A percentile compares a stretch with the other conserved stretches of the same genome.
phyloP scores from a whole-genome alignment of 352 stramenopile species.

The Phytophthora constricta region DNA sequence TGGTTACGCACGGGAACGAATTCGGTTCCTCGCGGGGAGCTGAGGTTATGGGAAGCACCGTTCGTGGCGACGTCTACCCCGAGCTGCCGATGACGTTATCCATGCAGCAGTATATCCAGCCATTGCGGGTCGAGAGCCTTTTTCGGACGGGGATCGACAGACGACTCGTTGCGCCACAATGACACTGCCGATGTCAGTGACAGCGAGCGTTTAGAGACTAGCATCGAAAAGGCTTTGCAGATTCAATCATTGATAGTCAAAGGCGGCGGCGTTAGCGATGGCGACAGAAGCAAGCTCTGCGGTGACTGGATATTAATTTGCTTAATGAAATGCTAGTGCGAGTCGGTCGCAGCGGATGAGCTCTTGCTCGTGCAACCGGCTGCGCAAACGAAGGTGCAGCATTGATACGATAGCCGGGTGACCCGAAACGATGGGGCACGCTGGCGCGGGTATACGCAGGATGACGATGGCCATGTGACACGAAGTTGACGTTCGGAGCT shows the following conservation, averaged over 20 bases:
- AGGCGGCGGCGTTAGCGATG: not conserved
- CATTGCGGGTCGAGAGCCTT: constrained; percentile 2
- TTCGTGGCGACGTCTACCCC: not conserved
- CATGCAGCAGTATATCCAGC: constrained; percentile 4
- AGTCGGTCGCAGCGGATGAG: not conserved
- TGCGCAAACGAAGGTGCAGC: not conserved
- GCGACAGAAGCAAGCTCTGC: not conserved
- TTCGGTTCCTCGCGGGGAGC: not conserved
- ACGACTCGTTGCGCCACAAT: not conserved
- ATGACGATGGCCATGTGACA: not conserved
- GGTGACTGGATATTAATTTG: not conserved
- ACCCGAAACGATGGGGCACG: constrained; percentile 1
- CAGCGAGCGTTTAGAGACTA: not conserved
- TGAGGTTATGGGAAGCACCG: not conserved
- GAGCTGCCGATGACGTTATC: not conserved
- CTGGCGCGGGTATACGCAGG: too few relatives aligned
- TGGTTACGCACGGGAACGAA: not conserved
- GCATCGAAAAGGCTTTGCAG: not conserved
- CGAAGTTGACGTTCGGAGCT: not conserved
- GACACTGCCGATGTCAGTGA: not conserved
- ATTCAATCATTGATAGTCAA: not conserved
- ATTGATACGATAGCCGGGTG: not conserved
- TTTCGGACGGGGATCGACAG: not conserved
- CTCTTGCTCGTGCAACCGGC: constrained; percentile 3
- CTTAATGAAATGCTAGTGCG: not conserved